Evolutionary conservation across 176 grass and related monocot genomes (phyloP).

Genomic region (Musa itinerans): DNA sequence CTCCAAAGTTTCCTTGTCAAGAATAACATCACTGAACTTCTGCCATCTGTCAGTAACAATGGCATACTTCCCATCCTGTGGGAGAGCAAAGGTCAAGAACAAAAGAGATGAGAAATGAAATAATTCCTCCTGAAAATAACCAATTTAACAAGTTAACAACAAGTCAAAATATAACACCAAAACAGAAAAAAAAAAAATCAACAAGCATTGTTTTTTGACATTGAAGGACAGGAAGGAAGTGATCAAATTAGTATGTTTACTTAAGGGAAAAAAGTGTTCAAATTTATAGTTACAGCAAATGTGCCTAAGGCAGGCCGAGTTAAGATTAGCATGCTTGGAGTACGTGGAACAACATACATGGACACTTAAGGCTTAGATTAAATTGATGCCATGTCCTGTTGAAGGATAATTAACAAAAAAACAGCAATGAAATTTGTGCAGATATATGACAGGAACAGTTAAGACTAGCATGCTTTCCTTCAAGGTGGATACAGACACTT

Average conservation of each 20-base stretch:
- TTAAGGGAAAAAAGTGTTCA: no score
- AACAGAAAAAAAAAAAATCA: neutral
- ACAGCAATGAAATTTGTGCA: neutral
- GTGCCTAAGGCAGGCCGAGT: neutral
- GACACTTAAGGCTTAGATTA: neutral
- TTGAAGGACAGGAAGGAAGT: no score
- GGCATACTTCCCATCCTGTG: slow-evolving; percentile 70
- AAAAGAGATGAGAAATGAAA: slow-evolving; percentile 2
- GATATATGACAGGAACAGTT: no score
- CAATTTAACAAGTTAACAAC: neutral
- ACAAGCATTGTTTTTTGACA: neutral
- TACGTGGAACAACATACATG: neutral
- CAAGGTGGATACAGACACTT: no score
- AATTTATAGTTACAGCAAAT: no score
- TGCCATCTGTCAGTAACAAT: slow-evolving; percentile 93
- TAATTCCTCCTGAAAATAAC: neutral
- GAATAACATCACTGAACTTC: slow-evolving; percentile 73
- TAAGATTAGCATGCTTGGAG: neutral
- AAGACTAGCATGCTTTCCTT: no score
- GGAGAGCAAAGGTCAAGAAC: slow-evolving; percentile 10
- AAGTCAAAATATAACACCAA: neutral
- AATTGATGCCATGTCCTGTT: neutral
- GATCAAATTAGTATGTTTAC: no score
- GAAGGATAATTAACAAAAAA: neutral
- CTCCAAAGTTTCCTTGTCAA: slow-evolving; percentile 55